Conservation (phyloP, 495 filamentous ascomycete genomes). For the Trichodelitschia bisporula region DNA sequence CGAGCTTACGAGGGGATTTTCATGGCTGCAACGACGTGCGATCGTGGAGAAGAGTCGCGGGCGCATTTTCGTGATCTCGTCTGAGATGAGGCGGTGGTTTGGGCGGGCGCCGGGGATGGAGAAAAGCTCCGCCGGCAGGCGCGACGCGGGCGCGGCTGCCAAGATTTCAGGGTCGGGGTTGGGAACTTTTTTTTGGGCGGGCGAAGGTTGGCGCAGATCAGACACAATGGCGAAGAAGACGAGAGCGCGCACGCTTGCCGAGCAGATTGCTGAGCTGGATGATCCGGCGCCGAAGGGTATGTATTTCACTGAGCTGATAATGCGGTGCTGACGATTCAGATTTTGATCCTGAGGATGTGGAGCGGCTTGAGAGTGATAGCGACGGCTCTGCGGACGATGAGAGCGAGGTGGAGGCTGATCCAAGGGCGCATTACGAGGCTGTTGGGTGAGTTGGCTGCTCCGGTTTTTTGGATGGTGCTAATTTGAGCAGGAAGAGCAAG, state of each 20-base stretch:
- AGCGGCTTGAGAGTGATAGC: conserved; percentile 2
- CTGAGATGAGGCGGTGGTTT: too few species aligned
- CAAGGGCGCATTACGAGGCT: conserved; percentile 60
- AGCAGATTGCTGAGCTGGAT: conserved; percentile 39
- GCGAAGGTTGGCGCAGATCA: too few species aligned
- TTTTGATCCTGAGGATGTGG: conserved; percentile 52
- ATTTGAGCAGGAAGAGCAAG: conserved; percentile 47
- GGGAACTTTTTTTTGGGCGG: too few species aligned
- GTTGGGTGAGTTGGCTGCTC: conserved; percentile 61
- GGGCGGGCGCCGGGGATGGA: too few species aligned
- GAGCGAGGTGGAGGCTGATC: conserved; percentile 17
- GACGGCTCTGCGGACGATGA: conserved; percentile 21
- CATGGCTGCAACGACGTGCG: conserved; percentile 39
- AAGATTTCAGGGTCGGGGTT: background rate
- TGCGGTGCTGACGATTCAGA: conserved; percentile 26
- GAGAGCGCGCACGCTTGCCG: conserved; percentile 20
- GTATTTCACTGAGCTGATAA: too few species aligned
- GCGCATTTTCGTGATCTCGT: too few species aligned
- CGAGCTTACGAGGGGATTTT: conserved; percentile 57
- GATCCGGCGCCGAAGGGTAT: conserved; percentile 38
- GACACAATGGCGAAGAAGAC: background rate
- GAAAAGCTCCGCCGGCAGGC: too few species aligned
- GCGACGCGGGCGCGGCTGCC: too few species aligned
- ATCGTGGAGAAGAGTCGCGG: conserved; percentile 39
- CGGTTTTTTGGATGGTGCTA: background rate